These are phyloP conservation scores for Penicilliopsis zonata DNA, from an alignment of 495 filamentous ascomycete genomes.

Conservation along the genomic window DNA sequence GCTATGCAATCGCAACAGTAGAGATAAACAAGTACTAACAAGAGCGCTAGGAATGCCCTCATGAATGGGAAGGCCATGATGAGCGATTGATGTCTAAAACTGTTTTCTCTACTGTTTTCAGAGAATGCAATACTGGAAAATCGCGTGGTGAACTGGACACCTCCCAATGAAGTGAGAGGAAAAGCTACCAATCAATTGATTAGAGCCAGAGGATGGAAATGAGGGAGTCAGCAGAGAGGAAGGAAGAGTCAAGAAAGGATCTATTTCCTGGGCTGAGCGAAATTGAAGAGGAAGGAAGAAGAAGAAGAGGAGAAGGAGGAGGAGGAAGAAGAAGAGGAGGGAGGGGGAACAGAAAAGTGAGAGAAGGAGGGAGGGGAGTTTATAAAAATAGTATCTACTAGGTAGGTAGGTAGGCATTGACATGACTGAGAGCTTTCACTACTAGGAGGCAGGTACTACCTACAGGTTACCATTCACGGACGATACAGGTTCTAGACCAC, in stretches of 20 bases:
- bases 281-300: not conserved
- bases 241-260: not conserved
- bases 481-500: no score
- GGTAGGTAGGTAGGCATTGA: no score
- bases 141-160: no score
- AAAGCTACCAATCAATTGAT: no score
- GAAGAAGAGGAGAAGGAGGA: slow-evolving; percentile 3
- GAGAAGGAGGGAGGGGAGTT: slow-evolving; percentile 6
- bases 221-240: not conserved
- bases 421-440: no score
- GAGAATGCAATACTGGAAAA: no score
- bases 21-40: slow-evolving; percentile 24
- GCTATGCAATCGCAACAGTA: not conserved
- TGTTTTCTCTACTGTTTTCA: not conserved
- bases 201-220: not conserved
- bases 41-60: slow-evolving; percentile 34
- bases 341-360: slow-evolving; percentile 5
- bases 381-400: slow-evolving; percentile 4
- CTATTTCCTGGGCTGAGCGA: no score
- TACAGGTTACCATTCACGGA: no score
- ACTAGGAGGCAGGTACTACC: no score
- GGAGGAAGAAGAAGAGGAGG: slow-evolving; percentile 1
- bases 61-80: slow-evolving; percentile 35
- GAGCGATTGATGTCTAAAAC: not conserved
- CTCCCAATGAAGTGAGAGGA: no score